Base-by-base conservation (phyloP, 2,329 filamentous ascomycete genomes). In the Meredithiella fracta region DNA sequence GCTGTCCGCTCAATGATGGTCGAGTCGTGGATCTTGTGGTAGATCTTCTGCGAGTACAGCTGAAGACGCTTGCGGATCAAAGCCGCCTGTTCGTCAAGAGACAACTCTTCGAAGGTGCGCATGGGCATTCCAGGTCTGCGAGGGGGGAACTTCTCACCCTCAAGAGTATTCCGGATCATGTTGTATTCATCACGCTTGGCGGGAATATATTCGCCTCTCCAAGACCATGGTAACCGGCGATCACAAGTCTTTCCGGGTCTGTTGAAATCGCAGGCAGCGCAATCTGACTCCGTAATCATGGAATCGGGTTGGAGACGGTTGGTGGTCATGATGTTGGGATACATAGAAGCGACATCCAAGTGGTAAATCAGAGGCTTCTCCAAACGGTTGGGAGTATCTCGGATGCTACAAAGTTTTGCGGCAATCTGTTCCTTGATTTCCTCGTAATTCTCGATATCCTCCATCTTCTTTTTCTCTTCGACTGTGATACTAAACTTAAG, bases 311-410 rank as follows among this genome's bases (percentile, higher is more conserved):
- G 92, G 50, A 98, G 70, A 67, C 92, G 85, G 68, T 98, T 98
- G 1, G 92, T 98, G 1, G 94, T 98, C 94, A 98, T 98, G 67
- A 98, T 98, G 68, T 98, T 98, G 8, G 92, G 92, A 67, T 98
- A 98, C 92, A 98, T 98, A 59, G 92, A 96, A 17, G 92, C 92
- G 58, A 98, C 94, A 65, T 98, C 92, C 70, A 98, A 74, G 75
- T 98, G 92, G 70, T 98, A 98, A 61, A 98, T 98, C 31, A 94
- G 78, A 3, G 92, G 92, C 47, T 82, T 75, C 67, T 98, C 92
- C 62, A 75, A 81, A 60, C 92, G 78, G 63, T 94, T 89, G 0
- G 92, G 91, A 0, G 83, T 92, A 53, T 82, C 75, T 67, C 86
- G 94, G 54, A 98, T 73, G 60, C 81, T 75, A 54, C 77, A 72